phyloP scores from a whole-genome alignment of 1,284 basidiomycete species.

The Rhodotorula mucilaginosa region DNA sequence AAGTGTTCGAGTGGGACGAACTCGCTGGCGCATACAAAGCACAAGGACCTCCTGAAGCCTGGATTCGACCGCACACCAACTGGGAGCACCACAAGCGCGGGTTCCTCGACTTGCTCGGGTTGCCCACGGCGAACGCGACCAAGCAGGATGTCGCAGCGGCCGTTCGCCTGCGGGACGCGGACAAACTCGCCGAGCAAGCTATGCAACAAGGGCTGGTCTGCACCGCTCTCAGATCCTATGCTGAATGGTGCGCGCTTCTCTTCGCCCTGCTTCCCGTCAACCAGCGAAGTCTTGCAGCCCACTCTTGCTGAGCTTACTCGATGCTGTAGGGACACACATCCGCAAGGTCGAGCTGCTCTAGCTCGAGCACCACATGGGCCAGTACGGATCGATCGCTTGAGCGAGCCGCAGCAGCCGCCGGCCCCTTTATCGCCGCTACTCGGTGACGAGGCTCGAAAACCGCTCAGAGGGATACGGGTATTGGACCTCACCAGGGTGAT shows the following conservation, averaged over 20 bases:
- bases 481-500: constrained; percentile 62
- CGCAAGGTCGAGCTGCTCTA: constrained; percentile 11
- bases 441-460: constrained; percentile 35
- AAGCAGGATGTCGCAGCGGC: constrained; percentile 53
- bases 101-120: constrained; percentile 54
- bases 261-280: too few species aligned
- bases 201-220: background rate
- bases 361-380: background rate
- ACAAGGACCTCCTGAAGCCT: constrained; percentile 49
- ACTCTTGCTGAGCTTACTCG: background rate
- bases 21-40: constrained; percentile 60
- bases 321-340: constrained; percentile 6
- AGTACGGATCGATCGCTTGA: background rate
- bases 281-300: too few species aligned
- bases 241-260: background rate
- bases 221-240: too few species aligned
- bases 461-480: constrained; percentile 58
- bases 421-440: too few species aligned
- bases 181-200: constrained; percentile 54
- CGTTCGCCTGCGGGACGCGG: constrained; percentile 54
- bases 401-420: too few species aligned
- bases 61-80: constrained; percentile 62
- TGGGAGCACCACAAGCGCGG: constrained; percentile 61
- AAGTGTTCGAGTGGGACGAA: constrained; percentile 53
- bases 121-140: constrained; percentile 46